Percentiles rank a stretch among this genome's conserved stretches.
These are phyloP conservation scores for Diaporthe citriasiana DNA, from an alignment of 2,329 filamentous ascomycete species.

Conservation along the genomic window DNA sequence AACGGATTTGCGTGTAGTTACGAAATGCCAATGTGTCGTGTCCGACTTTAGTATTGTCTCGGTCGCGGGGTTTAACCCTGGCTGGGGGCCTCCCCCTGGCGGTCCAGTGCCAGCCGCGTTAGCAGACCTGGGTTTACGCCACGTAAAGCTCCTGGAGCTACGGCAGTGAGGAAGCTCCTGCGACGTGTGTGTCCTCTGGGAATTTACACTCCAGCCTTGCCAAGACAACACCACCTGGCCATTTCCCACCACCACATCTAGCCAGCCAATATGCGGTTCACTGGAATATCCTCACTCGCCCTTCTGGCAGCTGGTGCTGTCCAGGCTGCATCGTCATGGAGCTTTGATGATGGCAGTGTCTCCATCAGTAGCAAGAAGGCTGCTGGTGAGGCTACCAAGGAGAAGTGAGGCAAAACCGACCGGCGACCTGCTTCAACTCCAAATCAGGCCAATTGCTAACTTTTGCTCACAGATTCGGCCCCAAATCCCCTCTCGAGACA, in stretches of 20 bases:
- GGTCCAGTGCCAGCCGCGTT: slow-evolving; percentile 12
- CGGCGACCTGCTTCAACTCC: background rate
- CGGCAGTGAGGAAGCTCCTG: slow-evolving; percentile 7
- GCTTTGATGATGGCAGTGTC: slow-evolving; percentile 80
- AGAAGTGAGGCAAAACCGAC: slow-evolving; percentile 68
- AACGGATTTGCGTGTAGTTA: too few relatives aligned
- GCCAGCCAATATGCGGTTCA: slow-evolving; percentile 56
- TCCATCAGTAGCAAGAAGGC: slow-evolving; percentile 76
- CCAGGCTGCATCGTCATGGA: slow-evolving; percentile 74
- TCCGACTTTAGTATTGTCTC: background rate
- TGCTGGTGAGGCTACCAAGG: slow-evolving; percentile 67
- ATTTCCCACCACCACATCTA: slow-evolving; percentile 23
- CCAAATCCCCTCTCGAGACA: slow-evolving; percentile 72
- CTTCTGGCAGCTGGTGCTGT: slow-evolving; percentile 65
- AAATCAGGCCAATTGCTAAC: slow-evolving; percentile 44
- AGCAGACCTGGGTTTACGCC: slow-evolving; percentile 33
- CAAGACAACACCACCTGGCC: slow-evolving; percentile 32
- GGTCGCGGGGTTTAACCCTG: slow-evolving; percentile 8
- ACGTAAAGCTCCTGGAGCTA: slow-evolving; percentile 40
- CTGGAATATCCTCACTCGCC: slow-evolving; percentile 56
- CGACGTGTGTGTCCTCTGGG: slow-evolving; percentile 37
- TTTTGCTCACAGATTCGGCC: slow-evolving; percentile 65
- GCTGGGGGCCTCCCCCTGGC: background rate
- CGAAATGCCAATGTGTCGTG: background rate
- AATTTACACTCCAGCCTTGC: slow-evolving; percentile 37